Conservation (phyloP, 176 grass and related monocot species). For the Dactylis glomerata region DNA sequence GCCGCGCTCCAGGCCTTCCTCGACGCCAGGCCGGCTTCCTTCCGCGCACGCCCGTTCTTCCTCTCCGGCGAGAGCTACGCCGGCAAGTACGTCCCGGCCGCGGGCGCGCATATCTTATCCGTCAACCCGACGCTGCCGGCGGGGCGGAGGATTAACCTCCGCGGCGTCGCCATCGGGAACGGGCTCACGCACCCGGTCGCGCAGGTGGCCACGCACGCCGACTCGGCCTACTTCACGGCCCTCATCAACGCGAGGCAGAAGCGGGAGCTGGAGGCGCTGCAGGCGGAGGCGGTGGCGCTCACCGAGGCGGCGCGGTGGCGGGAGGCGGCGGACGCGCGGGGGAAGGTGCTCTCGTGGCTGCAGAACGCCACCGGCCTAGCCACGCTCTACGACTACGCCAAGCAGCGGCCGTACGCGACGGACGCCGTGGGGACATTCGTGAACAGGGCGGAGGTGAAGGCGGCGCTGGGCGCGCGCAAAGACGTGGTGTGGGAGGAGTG, state of each 20-base stretch:
- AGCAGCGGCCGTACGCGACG: background rate
- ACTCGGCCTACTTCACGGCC: background rate
- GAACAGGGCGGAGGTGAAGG: background rate
- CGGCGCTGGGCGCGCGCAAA: background rate
- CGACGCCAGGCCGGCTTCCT: constrained; percentile 16
- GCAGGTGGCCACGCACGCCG: constrained; percentile 1
- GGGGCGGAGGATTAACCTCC: background rate
- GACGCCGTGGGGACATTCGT: background rate
- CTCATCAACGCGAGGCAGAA: background rate
- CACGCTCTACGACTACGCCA: background rate
- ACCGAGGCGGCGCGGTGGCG: background rate
- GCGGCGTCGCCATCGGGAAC: background rate
- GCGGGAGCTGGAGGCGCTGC: background rate
- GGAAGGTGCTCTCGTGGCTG: background rate
- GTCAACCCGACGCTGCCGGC: background rate
- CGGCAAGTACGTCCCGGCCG: constrained; percentile 53
- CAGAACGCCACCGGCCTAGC: background rate
- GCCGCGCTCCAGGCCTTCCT: constrained; percentile 34
- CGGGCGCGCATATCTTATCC: constrained; percentile 18
- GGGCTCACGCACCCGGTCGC: background rate
- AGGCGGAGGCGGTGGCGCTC: background rate
- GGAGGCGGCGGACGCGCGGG: background rate
- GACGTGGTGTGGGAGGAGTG: constrained; percentile 8
- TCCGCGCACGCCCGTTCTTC: background rate
- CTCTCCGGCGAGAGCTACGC: constrained; percentile 46